phyloP scores from a whole-genome alignment of 805 yeast genomes.

The Peterozyma toletana region DNA sequence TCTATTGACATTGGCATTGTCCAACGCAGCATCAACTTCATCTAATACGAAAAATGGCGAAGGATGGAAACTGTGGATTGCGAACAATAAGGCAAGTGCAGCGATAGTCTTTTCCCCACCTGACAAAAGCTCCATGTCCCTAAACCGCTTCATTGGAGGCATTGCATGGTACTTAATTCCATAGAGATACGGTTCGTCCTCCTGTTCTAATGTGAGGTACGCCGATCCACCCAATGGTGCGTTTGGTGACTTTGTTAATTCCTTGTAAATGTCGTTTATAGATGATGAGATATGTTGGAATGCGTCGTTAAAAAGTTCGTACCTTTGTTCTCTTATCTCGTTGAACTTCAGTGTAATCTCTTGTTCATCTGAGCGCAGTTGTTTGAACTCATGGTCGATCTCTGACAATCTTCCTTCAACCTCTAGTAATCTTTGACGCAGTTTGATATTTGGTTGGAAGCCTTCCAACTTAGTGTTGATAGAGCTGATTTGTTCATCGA shows the following conservation, averaged over 20 bases:
- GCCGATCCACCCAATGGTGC: slow-evolving; percentile 93
- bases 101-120: slow-evolving; percentile 98
- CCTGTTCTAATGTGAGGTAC: slow-evolving; percentile 76
- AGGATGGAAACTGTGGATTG: slow-evolving; percentile 85
- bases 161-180: slow-evolving; percentile 90
- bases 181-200: slow-evolving; percentile 77
- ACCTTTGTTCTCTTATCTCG: slow-evolving; percentile 51
- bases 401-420: slow-evolving; percentile 53
- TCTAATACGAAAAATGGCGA: slow-evolving; percentile 95
- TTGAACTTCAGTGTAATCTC: slow-evolving; percentile 48
- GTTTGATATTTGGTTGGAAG: slow-evolving; percentile 78
- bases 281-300: slow-evolving; percentile 67
- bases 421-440: slow-evolving; percentile 66
- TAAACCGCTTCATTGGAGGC: slow-evolving; percentile 92
- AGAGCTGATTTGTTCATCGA: slow-evolving; percentile 29
- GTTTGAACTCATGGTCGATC: slow-evolving; percentile 57
- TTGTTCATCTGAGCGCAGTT: slow-evolving; percentile 54
- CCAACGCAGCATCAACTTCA: slow-evolving; percentile 98
- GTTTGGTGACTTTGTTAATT: slow-evolving; percentile 64
- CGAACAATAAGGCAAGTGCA: slow-evolving; percentile 85
- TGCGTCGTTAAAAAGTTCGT: slow-evolving; percentile 58
- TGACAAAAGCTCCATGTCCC: slow-evolving; percentile 86
- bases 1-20: slow-evolving; percentile 76
- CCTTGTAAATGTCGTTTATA: slow-evolving; percentile 77
- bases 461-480: slow-evolving; percentile 28